Percentiles rank a stretch among this genome's conserved stretches.
Evolutionary conservation across 495 filamentous ascomycete species (phyloP).

Genomic region (Aspergillus saccharolyticus): DNA sequence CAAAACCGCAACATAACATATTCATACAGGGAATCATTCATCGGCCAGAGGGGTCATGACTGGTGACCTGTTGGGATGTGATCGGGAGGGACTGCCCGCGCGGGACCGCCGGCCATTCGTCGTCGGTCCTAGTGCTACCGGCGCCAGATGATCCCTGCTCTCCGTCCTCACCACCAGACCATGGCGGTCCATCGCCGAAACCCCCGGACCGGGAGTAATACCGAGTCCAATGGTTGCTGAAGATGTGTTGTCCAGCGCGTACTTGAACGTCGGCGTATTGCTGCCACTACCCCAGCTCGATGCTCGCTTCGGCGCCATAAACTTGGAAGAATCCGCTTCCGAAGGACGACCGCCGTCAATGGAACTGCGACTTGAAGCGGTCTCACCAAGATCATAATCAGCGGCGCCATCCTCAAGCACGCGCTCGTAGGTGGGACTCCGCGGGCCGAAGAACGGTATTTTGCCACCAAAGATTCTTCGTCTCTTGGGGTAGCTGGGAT

Average conservation of each 20-base stretch:
- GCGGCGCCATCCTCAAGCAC: conserved; percentile 72
- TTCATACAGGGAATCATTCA: conserved; percentile 31
- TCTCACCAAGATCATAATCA: conserved; percentile 67
- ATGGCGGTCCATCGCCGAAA: conserved; percentile 61
- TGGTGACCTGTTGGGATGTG: conserved; percentile 39
- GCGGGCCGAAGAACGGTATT: conserved; percentile 48
- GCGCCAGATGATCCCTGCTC: conserved; percentile 66
- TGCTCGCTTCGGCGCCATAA: conserved; percentile 32
- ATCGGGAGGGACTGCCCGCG: conserved; percentile 42
- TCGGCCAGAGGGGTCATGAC: conserved; percentile 36
- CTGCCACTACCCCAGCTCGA: conserved; percentile 36
- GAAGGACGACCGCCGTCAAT: conserved; percentile 39
- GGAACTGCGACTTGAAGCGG: conserved; percentile 53
- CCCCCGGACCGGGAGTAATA: conserved; percentile 38
- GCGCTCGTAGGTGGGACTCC: conserved; percentile 70
- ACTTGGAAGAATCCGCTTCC: conserved; percentile 26
- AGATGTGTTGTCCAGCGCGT: conserved; percentile 52
- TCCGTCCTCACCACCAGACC: conserved; percentile 75
- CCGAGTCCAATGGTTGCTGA: conserved; percentile 46
- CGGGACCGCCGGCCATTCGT: conserved; percentile 43
- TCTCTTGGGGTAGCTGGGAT: conserved; percentile 48
- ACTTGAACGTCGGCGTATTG: conserved; percentile 47
- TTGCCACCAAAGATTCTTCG: conserved; percentile 50
- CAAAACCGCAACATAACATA: conserved; percentile 9
- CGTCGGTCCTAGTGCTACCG: conserved; percentile 38